Evolutionary conservation across 2,329 filamentous ascomycete species (phyloP).

Genomic region (Onygenales sp.): DNA sequence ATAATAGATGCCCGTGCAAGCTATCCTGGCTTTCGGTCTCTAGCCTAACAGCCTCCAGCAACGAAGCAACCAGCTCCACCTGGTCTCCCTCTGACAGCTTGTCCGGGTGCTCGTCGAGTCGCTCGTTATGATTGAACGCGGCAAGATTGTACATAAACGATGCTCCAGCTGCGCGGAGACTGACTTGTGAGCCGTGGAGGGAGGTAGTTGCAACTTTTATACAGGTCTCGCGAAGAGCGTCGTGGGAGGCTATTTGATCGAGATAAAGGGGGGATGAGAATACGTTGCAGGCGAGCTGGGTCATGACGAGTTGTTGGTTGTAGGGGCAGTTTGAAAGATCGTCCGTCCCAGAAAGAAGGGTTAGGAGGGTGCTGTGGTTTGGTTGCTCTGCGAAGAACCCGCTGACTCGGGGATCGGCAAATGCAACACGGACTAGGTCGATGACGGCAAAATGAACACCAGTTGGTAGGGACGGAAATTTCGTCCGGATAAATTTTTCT

Average conservation of each 20-base stretch:
- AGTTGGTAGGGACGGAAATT: conserved; percentile 46
- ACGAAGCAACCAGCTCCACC: conserved; percentile 69
- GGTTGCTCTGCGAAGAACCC: conserved; percentile 74
- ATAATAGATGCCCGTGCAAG: conserved; percentile 64
- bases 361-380: conserved; percentile 52
- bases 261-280: conserved; percentile 67
- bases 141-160: conserved; percentile 78
- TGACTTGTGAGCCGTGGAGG: conserved; percentile 69
- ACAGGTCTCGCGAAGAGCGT: conserved; percentile 46
- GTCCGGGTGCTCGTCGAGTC: conserved; percentile 48
- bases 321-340: conserved; percentile 57
- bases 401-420: conserved; percentile 68
- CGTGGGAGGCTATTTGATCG: conserved; percentile 49
- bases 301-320: conserved; percentile 68
- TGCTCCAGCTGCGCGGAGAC: conserved; percentile 69
- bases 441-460: conserved; percentile 69
- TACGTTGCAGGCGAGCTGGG: conserved; percentile 77
- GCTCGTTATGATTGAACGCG: conserved; percentile 56
- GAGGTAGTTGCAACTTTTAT: conserved; percentile 64
- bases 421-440: conserved; percentile 72
- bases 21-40: conserved; percentile 54
- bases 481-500: conserved; percentile 49
- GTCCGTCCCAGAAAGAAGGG: conserved; percentile 48
- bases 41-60: conserved; percentile 61
- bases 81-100: conserved; percentile 59